phyloP scores from a whole-genome alignment of 495 filamentous ascomycete genomes.

The Aspergillus carlsbadensis region DNA sequence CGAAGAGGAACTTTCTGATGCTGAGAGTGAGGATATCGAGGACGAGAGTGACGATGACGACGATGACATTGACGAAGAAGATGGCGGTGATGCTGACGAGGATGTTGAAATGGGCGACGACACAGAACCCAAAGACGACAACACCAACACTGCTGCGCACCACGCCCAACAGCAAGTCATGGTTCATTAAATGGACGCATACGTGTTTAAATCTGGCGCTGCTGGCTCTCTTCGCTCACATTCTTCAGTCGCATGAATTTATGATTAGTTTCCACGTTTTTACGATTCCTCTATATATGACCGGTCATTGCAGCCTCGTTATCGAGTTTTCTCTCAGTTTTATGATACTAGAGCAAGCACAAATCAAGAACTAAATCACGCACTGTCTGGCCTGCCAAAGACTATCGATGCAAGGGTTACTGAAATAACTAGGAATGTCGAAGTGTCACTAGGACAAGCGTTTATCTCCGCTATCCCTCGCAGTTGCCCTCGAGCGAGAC shows the following conservation, averaged over 20 bases:
- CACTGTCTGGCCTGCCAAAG: background rate
- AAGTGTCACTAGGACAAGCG: background rate
- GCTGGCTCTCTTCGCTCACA: constrained; percentile 1
- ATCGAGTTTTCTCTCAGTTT: constrained; percentile 20
- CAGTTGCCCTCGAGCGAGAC: background rate
- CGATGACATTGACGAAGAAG: constrained; percentile 76
- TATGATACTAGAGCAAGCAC: constrained; percentile 26
- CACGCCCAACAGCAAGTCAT: constrained; percentile 45
- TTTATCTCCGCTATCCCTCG: background rate
- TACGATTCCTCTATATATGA: constrained; percentile 23
- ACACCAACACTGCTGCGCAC: constrained; percentile 35
- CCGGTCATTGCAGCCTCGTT: constrained; percentile 14
- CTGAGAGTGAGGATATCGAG: constrained; percentile 93
- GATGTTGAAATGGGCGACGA: constrained; percentile 83
- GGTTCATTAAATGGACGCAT: constrained; percentile 46
- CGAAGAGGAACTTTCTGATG: constrained; percentile 76
- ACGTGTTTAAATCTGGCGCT: background rate
- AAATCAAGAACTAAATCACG: constrained; percentile 15
- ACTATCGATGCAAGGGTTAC: constrained; percentile 8
- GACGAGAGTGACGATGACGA: constrained; percentile 89
- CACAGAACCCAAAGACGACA: constrained; percentile 43
- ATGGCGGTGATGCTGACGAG: constrained; percentile 67
- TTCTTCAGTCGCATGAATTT: constrained; percentile 24
- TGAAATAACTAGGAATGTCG: background rate
- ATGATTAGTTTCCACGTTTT: constrained; percentile 36